phyloP scores from a whole-genome alignment of 495 filamentous ascomycete genomes.

The Talaromyces ruber region DNA sequence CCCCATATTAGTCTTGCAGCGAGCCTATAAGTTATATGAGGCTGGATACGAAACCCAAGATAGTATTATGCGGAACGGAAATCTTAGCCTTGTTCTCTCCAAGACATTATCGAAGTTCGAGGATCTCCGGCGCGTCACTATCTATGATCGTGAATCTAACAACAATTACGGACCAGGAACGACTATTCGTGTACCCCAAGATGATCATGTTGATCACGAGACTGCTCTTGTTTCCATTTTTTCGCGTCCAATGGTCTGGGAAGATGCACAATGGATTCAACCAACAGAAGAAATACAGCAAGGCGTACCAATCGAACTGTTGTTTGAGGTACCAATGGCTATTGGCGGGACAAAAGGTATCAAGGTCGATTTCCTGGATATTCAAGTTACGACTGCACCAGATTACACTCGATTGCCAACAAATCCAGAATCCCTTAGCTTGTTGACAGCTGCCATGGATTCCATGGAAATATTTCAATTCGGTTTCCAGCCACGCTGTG shows the following conservation, averaged over 20 bases:
- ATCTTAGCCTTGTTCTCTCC: not conserved
- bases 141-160: not conserved
- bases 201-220: not conserved
- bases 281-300: not conserved
- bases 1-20: not conserved
- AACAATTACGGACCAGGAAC: not conserved
- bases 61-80: not conserved
- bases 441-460: not conserved
- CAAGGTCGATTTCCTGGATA: not conserved
- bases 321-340: conserved; percentile 1
- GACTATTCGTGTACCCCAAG: not conserved
- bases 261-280: not conserved
- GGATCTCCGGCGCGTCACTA: not conserved
- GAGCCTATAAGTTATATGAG: not conserved
- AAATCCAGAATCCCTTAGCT: not conserved
- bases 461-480: not conserved
- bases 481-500: not conserved
- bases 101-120: not conserved
- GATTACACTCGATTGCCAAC: not conserved
- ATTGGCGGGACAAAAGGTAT: not conserved
- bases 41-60: not conserved
- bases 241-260: not conserved
- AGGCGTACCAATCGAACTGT: not conserved
- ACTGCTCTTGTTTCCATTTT: not conserved
- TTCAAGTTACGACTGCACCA: not conserved